These are phyloP conservation scores for Xylaria hypoxylon DNA, from an alignment of 2,329 filamentous ascomycete genomes.

Conservation along the genomic window DNA sequence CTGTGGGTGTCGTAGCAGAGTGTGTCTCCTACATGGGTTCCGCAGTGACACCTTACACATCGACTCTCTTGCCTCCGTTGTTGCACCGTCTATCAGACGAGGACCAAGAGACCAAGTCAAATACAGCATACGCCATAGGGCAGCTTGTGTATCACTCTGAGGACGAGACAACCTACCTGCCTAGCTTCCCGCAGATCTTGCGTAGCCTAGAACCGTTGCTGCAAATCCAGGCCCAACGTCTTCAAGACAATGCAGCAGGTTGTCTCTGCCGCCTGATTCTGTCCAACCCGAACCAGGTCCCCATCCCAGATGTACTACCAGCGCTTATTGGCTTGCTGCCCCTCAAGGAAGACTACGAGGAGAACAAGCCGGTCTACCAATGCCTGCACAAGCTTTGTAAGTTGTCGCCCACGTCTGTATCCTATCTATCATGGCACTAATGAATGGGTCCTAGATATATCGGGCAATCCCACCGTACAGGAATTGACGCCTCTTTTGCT, in stretches of 20 bases:
- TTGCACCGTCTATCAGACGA: constrained; percentile 89
- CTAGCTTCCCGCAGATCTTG: constrained; percentile 81
- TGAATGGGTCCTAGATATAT: constrained; percentile 63
- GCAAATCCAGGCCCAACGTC: constrained; percentile 78
- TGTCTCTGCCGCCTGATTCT: constrained; percentile 93
- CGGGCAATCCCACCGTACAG: constrained; percentile 75
- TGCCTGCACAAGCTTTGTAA: constrained; percentile 89
- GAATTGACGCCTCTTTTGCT: constrained; percentile 76
- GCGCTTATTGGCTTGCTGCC: constrained; percentile 83
- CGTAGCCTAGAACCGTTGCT: constrained; percentile 88
- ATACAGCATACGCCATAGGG: constrained; percentile 91
- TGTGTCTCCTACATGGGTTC: constrained; percentile 85
- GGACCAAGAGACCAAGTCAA: constrained; percentile 92
- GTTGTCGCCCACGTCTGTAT: constrained; percentile 49
- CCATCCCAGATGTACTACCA: constrained; percentile 84
- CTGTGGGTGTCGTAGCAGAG: constrained; percentile 92
- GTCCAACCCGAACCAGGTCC: constrained; percentile 84
- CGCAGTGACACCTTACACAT: constrained; percentile 84
- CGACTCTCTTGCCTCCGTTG: constrained; percentile 80
- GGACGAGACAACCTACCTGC: constrained; percentile 77
- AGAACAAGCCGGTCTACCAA: constrained; percentile 93
- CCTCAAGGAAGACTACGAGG: constrained; percentile 92
- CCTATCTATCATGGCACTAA: constrained; percentile 39
- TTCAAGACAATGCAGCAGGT: constrained; percentile 92
- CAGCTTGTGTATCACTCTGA: constrained; percentile 85